Conservation (phyloP, 352 stramenopile genomes). For the Pythium inflatum region DNA sequence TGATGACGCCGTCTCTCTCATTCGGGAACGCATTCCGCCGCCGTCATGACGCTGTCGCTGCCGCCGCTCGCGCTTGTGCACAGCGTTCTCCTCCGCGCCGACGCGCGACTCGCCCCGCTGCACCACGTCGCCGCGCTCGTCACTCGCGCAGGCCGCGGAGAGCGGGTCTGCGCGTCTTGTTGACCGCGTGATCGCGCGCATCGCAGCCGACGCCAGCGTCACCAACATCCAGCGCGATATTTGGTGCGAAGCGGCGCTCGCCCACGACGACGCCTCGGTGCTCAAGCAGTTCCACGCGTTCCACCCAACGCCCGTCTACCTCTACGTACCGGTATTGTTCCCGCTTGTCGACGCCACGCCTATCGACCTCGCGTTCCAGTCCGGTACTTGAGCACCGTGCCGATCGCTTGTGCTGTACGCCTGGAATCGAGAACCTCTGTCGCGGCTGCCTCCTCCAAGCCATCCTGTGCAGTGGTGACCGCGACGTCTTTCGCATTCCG, state of each 20-base stretch:
- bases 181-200: neutral
- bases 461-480: neutral
- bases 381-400: no score
- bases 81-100: neutral
- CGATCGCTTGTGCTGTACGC: no score
- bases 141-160: neutral
- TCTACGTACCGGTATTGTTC: neutral
- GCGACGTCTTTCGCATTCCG: neutral
- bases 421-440: no score
- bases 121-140: no score
- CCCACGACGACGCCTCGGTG: slow-evolving; percentile 4
- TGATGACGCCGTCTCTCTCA: neutral
- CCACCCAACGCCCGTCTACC: slow-evolving; percentile 3
- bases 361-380: neutral
- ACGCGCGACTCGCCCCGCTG: slow-evolving; percentile 1
- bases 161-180: neutral
- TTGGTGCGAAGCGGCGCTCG: slow-evolving; percentile 2
- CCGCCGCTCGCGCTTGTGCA: neutral
- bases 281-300: neutral
- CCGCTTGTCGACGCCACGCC: neutral
- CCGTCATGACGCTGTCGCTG: neutral
- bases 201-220: neutral
- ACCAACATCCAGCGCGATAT: neutral
- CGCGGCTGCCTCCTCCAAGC: neutral
- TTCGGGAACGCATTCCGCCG: neutral